Percentiles rank a stretch among this genome's conserved stretches.
Conservation (phyloP, 768 basidiomycete genomes). For the Rickenella mellea region DNA sequence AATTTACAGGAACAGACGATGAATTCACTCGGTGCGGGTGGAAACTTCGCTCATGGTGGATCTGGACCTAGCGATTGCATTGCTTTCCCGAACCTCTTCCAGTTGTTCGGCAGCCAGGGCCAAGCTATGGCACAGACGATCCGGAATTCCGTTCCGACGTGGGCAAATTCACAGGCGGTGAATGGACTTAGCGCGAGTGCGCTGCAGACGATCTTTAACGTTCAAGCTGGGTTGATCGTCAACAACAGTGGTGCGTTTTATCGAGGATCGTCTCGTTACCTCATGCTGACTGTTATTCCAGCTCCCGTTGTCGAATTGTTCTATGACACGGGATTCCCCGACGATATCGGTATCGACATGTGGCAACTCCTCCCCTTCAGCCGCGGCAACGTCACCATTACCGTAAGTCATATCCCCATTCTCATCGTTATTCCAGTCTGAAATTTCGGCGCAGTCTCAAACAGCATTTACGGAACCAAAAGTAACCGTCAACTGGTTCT, state of each 20-base stretch:
- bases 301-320: conserved; percentile 41
- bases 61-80: conserved; percentile 38
- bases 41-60: conserved; percentile 29
- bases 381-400: conserved; percentile 40
- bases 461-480: conserved; percentile 39
- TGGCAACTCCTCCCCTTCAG: conserved; percentile 51
- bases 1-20: conserved; percentile 51
- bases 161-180: conserved; percentile 34
- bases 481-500: conserved; percentile 43
- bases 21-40: conserved; percentile 28
- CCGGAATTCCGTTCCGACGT: conserved; percentile 24
- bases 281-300: conserved; percentile 9
- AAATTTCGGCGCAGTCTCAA: conserved; percentile 21
- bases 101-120: conserved; percentile 30
- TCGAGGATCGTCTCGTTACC: neutral
- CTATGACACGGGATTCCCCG: conserved; percentile 36
- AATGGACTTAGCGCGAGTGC: conserved; percentile 31
- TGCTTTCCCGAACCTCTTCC: conserved; percentile 40
- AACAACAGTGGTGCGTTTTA: conserved; percentile 32
- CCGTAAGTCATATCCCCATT: conserved; percentile 16
- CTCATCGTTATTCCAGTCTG: neutral
- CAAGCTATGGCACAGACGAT: conserved; percentile 23
- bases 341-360: conserved; percentile 36
- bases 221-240: conserved; percentile 39
- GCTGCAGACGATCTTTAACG: conserved; percentile 30